Conservation (phyloP, 2,329 filamentous ascomycete species). For the Lasiodiplodia sp. region DNA sequence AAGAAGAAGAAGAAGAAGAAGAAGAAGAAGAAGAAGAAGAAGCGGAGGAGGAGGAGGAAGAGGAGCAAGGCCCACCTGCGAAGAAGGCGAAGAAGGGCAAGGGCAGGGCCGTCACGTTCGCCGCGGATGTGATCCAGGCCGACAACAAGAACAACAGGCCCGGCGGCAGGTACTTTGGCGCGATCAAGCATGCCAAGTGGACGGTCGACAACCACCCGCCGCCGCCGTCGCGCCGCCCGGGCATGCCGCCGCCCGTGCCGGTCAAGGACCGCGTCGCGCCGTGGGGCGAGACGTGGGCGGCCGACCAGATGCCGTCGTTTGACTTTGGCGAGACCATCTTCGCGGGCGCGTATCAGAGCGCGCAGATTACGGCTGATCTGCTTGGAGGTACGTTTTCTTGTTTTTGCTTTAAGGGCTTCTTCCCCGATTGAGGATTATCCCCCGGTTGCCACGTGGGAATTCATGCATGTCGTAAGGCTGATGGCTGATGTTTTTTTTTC, state of each 20-base stretch:
- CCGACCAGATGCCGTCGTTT: conserved; percentile 6
- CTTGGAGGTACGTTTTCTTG: background rate
- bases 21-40: background rate
- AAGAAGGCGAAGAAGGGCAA: background rate
- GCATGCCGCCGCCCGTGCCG: background rate
- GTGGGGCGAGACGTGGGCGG: conserved; percentile 22
- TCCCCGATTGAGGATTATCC: background rate
- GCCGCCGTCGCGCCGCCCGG: background rate
- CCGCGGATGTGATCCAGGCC: background rate
- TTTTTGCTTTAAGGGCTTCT: too few species aligned
- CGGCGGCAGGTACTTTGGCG: background rate
- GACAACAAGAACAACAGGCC: background rate
- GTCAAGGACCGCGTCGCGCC: conserved; percentile 8
- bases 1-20: background rate
- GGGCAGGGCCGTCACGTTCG: background rate
- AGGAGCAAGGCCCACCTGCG: background rate
- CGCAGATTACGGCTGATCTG: conserved; percentile 21
- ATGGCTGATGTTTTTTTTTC: background rate
- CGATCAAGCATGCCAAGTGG: background rate
- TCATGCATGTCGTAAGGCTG: background rate
- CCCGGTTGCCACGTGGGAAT: background rate
- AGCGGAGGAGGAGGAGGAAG: background rate
- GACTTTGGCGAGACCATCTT: conserved; percentile 26
- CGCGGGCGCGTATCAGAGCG: conserved; percentile 19
- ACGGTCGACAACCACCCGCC: background rate